Evolutionary conservation across 192 early-diverging fungal species (phyloP).

Genomic region (Umbelopsis vinacea): DNA sequence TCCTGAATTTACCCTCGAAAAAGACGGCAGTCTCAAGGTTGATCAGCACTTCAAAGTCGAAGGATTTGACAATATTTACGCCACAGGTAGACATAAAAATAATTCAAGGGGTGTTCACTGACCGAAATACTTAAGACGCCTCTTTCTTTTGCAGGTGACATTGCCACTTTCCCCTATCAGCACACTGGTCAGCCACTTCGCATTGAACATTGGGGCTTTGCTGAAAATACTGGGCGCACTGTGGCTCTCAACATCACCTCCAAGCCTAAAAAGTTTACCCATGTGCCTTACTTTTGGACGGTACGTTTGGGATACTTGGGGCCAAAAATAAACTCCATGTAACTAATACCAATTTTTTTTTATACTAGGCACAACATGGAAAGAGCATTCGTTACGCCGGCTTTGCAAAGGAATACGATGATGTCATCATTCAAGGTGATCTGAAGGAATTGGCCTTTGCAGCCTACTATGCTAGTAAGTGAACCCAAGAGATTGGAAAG

Average conservation of each 20-base stretch:
- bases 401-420: slow-evolving; percentile 56
- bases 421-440: slow-evolving; percentile 48
- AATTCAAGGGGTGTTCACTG: not conserved
- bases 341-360: too few relatives aligned
- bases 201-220: slow-evolving; percentile 64
- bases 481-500: not conserved
- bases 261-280: slow-evolving; percentile 42
- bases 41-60: slow-evolving; percentile 46
- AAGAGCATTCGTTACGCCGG: slow-evolving; percentile 61
- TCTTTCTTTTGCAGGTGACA: slow-evolving; percentile 50
- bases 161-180: slow-evolving; percentile 55
- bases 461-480: slow-evolving; percentile 40
- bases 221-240: slow-evolving; percentile 43
- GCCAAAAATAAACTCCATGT: not conserved
- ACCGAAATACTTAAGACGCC: too few relatives aligned
- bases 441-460: slow-evolving; percentile 31
- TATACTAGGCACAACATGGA: slow-evolving; percentile 51
- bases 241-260: slow-evolving; percentile 37
- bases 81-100: slow-evolving; percentile 40
- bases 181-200: slow-evolving; percentile 47
- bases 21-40: slow-evolving; percentile 54
- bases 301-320: slow-evolving; percentile 19
- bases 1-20: slow-evolving; percentile 43
- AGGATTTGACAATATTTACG: slow-evolving; percentile 48
- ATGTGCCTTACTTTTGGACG: slow-evolving; percentile 65